Evolutionary conservation across 75 land plant species (phyloP), one percentile per base, ranked within the genome.

Genomic region (Pinus taeda): DNA sequence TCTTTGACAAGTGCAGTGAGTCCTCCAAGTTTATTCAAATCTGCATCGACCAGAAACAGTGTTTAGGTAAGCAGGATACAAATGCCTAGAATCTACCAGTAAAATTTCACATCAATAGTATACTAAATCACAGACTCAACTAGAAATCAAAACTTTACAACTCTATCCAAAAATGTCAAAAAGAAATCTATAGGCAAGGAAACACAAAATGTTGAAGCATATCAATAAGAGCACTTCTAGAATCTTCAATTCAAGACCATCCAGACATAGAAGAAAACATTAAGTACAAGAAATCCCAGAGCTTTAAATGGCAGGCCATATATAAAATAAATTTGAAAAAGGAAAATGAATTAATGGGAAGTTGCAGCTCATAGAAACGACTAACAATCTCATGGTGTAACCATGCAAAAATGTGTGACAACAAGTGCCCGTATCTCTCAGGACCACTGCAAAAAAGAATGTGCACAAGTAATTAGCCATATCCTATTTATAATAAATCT

Each of bases 11-110:
- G 70, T 12, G 82, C 88, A 76, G 17, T 49, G 26, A 96, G 88
- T 36, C 95, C 99, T 14, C 99, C 98, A 64, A 94, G 91, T 83
- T 96, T 96, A 83, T 90, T 73, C 75, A 96, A 79, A 86, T 96
- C 99, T 96, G 88, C 55, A 42, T 42, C 8, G 49, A 37, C 14
- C 39, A 37, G n/a, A 39, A 69, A 69, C 49, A 69, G 11, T 21
- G 42, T 42, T 15, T n/a, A 69, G 24, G 21, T 7, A 69, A 42
- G 9, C 24, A 39, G 53, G 53, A 8, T 49, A 8, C 20, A 42
- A 69, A 64, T 36, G 15, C 15, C 26, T 22, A 24, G 36, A 64
- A 64, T 30, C 67, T 67, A 17, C 12, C 36, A 67, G 42, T 20
- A 39, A 7, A 67, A 20, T 4, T 4, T 67, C 39, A 17, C 53